Evolutionary conservation across 768 basidiomycete species (phyloP).

Genomic region (Mycena vulgaris): DNA sequence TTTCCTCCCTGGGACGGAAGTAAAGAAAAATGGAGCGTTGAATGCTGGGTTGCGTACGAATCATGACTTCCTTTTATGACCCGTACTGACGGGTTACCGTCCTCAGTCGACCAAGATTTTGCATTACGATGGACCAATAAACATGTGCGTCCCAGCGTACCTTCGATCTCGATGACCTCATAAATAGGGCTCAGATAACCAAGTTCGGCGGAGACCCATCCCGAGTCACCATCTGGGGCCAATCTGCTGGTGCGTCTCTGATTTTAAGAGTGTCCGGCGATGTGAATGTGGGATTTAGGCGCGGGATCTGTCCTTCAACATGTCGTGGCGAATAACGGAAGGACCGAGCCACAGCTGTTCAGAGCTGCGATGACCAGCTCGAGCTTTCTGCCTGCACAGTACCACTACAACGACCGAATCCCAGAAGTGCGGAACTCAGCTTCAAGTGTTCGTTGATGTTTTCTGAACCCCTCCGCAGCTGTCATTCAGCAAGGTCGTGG

Average conservation of each 20-base stretch:
- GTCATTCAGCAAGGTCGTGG: slow-evolving; percentile 2
- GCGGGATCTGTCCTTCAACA: background rate
- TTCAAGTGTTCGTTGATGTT: background rate
- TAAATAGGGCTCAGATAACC: background rate
- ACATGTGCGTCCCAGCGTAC: background rate
- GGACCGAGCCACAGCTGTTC: background rate
- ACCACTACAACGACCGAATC: slow-evolving; percentile 7
- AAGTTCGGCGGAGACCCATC: background rate
- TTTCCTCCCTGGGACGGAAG: no score
- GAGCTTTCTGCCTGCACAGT: background rate
- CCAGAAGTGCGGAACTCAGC: background rate
- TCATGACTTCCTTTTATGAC: background rate
- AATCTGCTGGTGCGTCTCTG: background rate
- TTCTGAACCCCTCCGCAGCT: background rate
- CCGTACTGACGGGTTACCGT: background rate
- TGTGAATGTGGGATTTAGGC: background rate
- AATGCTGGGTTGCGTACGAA: slow-evolving; percentile 6
- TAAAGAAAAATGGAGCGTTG: no score
- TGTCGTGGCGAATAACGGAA: slow-evolving; percentile 3
- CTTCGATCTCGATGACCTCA: background rate
- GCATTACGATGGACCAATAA: background rate
- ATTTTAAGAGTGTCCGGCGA: no score
- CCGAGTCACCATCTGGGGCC: background rate
- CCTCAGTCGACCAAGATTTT: slow-evolving; percentile 19
- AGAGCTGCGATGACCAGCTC: no score